Base-by-base conservation (phyloP, 2,329 filamentous ascomycete species). In the Hypoxylon sp. region DNA sequence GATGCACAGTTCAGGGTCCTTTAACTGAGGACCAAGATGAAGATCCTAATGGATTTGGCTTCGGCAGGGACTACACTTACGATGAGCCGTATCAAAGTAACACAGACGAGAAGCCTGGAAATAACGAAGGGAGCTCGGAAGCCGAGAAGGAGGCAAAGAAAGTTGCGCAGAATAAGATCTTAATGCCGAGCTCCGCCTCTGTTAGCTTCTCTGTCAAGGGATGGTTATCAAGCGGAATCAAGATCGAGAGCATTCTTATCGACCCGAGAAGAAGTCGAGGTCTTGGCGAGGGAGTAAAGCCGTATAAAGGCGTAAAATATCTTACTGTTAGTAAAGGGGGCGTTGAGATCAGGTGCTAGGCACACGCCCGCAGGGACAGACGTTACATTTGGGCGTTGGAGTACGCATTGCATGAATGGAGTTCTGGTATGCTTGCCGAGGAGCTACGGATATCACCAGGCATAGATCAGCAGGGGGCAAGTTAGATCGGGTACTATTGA, bases 301-400 rank as follows among this genome's bases (percentile, higher is more conserved):
- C 96, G 24, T 98, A 97, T 81, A 99, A 98, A 82, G 96, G 96
- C 1, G 96, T 99, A 72, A 99, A 99, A 82, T 99, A 99, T 80
- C 79, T 99, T 74, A 98, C 94, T 14, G 84, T 91, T 53, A 91
- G 89, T 75, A 88, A 88, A 70, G 86, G 86, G 13, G 89, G 89
- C 22, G 83, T 91, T 46, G 89, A 91, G 79, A 85, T 90, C 73
- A 82, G 89, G 74, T 91, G 89, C 77, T 89, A 70, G 68, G 48
- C 44, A 33, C 22, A 17, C 42, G 22, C 26, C 53, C 31, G 55
- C 59, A 52, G 39, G 33, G 51, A 60, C 19, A 47, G 54, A 69
- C 29, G 53, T 70, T 71, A 72, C 59, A 67, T 68, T 31, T 31
- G 29, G 63, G 59, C 60, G 31, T 65, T 66, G 48, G 66, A 69